Evolutionary conservation across 2,329 filamentous ascomycete species (phyloP), one percentile per base, ranked within the genome.

Genomic region (Xylariaceae sp.): DNA sequence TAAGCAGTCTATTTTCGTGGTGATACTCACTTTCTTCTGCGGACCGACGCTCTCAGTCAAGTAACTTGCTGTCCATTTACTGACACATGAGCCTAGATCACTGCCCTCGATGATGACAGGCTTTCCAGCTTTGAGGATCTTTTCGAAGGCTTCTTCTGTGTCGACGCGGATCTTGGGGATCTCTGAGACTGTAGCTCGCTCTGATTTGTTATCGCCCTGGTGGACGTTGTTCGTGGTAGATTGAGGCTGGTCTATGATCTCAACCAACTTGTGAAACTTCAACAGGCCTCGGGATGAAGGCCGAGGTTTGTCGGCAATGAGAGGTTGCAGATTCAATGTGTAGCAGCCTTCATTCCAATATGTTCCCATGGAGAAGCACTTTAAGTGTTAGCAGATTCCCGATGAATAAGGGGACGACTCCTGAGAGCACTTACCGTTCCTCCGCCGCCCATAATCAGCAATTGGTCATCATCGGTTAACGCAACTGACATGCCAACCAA

Each of bases 351-450:
- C 78, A 54, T 92, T 92, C 89, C 90, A 95, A 68, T 84, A 92
- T 5, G 89, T 89, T 1, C 92, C 92, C 81, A 96, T 96, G 0
- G 90, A 92, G 76, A 96, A 96, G 72, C 91, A 96, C 62, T 64
- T 2, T 3, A 18, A 23, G 4, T 50, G 48, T 59, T 23, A 58
- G 61, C 35, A 5, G 44, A n/a, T 45, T 53, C 30, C 13, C 37
- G 0, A 7, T 2, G 15, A 13, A 23, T 1, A 11, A 9, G n/a
- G 15, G 30, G 1, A 30, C 1, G 13, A 10, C 4, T 42, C 9
- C 35, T 23, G 13, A 44, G 3, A 44, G 15, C 11, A 58, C 62
- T 58, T 58, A 64, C 62, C 0, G 91, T 90, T 13, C 89, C 90
- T 44, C 91, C 92, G 13, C 92, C 92, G 1, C 91, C 91, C 52